A percentile compares a stretch with the other conserved stretches of the same genome.
phyloP scores from a whole-genome alignment of 805 yeast species.

The Kazachstania bromeliacearum region DNA sequence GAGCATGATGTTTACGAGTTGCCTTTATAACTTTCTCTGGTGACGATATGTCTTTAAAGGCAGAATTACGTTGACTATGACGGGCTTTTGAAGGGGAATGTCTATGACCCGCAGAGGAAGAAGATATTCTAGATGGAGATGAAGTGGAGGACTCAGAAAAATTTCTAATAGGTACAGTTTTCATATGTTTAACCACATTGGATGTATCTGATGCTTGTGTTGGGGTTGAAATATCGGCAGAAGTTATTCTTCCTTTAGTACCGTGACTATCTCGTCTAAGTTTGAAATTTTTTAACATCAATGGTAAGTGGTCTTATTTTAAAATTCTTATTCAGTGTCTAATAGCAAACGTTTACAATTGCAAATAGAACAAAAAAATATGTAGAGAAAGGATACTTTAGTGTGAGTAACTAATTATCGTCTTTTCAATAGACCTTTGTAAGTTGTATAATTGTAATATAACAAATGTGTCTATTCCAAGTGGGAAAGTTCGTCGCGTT shows the following conservation, averaged over 20 bases:
- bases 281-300: constrained; percentile 25
- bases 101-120: constrained; percentile 2
- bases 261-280: constrained; percentile 22
- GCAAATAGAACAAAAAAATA: not conserved
- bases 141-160: constrained; percentile 6
- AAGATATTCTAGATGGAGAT: constrained; percentile 1
- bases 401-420: too few species aligned
- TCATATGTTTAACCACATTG: constrained; percentile 17
- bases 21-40: constrained; percentile 85
- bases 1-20: constrained; percentile 63
- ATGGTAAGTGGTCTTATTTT: not conserved
- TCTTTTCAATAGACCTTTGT: too few species aligned
- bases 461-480: too few species aligned
- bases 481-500: too few species aligned
- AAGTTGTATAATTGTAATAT: too few species aligned
- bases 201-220: constrained; percentile 15
- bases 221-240: constrained; percentile 31
- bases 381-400: too few species aligned
- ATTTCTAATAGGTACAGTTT: constrained; percentile 19
- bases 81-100: constrained; percentile 5
- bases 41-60: constrained; percentile 13
- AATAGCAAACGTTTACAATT: not conserved
- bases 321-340: too few species aligned
- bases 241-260: constrained; percentile 24
- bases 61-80: constrained; percentile 2